A percentile compares a stretch with the other conserved stretches of the same genome.
Evolutionary conservation across 2,329 filamentous ascomycete species (phyloP).

Genomic region (Fusarium sp.): DNA sequence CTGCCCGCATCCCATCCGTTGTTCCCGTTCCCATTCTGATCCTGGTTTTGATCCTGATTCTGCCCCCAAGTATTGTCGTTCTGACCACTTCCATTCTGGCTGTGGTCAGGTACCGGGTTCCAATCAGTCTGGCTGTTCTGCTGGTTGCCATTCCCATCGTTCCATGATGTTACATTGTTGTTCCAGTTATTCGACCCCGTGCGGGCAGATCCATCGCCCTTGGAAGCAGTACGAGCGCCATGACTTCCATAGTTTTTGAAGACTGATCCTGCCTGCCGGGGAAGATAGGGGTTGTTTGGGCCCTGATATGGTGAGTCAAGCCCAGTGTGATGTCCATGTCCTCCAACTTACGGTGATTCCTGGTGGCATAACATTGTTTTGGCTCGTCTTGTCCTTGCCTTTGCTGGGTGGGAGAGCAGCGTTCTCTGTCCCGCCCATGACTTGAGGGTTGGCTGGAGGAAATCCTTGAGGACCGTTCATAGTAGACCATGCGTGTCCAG

Average conservation of each 20-base stretch:
- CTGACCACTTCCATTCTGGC: slow-evolving; percentile 18
- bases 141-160: slow-evolving; percentile 22
- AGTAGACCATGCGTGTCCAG: slow-evolving; percentile 35
- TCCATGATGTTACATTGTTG: slow-evolving; percentile 22
- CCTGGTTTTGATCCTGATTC: neutral
- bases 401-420: slow-evolving; percentile 30
- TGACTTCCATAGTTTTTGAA: slow-evolving; percentile 32
- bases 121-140: slow-evolving; percentile 4
- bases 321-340: neutral
- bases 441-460: slow-evolving; percentile 4
- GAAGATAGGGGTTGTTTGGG: slow-evolving; percentile 44
- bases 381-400: slow-evolving; percentile 37
- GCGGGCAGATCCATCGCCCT: slow-evolving; percentile 21
- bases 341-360: slow-evolving; percentile 31
- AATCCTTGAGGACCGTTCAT: slow-evolving; percentile 37
- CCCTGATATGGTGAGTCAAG: slow-evolving; percentile 22
- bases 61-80: neutral
- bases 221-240: slow-evolving; percentile 20
- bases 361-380: slow-evolving; percentile 47
- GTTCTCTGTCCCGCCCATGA: slow-evolving; percentile 14
- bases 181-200: slow-evolving; percentile 29
- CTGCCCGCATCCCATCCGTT: slow-evolving; percentile 11
- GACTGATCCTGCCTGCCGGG: slow-evolving; percentile 31
- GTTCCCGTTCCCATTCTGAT: neutral
- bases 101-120: neutral